phyloP scores from a whole-genome alignment of 2,329 filamentous ascomycete species.

The Dichotomopilus funicola region DNA sequence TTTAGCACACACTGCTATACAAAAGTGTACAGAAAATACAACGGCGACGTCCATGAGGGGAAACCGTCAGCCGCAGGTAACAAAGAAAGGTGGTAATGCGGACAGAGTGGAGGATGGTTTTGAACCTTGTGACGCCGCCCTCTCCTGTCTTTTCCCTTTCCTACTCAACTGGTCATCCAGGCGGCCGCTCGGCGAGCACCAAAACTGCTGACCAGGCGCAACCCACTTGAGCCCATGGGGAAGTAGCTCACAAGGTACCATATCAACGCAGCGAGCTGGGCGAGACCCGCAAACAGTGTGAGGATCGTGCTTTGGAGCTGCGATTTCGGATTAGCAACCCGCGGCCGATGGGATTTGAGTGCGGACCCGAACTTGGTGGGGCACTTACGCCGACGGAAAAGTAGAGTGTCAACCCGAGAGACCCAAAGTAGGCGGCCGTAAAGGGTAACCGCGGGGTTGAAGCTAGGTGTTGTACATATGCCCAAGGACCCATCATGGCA shows the following conservation, averaged over 20 bases:
- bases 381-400: slow-evolving; percentile 83
- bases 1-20: too few species aligned
- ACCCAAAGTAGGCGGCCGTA: slow-evolving; percentile 90
- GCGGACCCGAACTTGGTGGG: too few species aligned
- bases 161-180: slow-evolving; percentile 70
- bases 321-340: slow-evolving; percentile 18
- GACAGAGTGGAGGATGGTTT: too few species aligned
- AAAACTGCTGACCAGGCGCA: slow-evolving; percentile 80
- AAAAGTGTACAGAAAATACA: too few species aligned
- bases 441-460: slow-evolving; percentile 84
- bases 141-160: not conserved
- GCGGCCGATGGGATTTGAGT: too few species aligned
- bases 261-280: slow-evolving; percentile 74
- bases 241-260: slow-evolving; percentile 99
- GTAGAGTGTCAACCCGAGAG: slow-evolving; percentile 81
- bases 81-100: too few species aligned
- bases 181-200: slow-evolving; percentile 76
- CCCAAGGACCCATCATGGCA: slow-evolving; percentile 83
- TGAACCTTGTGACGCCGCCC: not conserved
- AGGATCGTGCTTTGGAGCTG: slow-evolving; percentile 80
- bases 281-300: slow-evolving; percentile 74
- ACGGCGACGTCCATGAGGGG: too few species aligned
- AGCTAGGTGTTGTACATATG: slow-evolving; percentile 76
- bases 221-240: slow-evolving; percentile 85
- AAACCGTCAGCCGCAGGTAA: too few species aligned